Evolutionary conservation across 2,329 filamentous ascomycete genomes (phyloP).

Genomic region (Epichloe sibirici): DNA sequence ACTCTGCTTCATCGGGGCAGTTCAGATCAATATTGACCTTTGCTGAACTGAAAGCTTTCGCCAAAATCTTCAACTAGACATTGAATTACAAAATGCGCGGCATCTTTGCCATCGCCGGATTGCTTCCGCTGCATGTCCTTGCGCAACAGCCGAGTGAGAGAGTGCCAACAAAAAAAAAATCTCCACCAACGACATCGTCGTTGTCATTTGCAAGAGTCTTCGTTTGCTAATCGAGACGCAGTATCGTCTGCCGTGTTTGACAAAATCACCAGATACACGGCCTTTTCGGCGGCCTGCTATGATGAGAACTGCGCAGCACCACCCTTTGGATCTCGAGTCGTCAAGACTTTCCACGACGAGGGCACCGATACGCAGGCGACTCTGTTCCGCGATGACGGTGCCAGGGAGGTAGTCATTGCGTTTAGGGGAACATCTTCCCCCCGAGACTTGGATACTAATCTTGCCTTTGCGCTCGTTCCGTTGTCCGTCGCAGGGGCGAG

Average conservation of each 20-base stretch:
- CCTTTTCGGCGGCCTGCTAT: conserved; percentile 1
- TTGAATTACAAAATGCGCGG: neutral
- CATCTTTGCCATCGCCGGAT: neutral
- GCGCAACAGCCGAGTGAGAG: neutral
- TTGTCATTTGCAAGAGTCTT: neutral
- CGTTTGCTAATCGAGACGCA: neutral
- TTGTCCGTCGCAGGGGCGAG: neutral
- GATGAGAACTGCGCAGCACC: neutral
- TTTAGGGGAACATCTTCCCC: conserved; percentile 3
- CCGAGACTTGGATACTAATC: neutral
- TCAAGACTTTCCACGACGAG: conserved; percentile 1
- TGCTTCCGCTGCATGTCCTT: neutral
- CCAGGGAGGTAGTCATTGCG: conserved; percentile 1
- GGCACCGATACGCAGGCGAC: neutral
- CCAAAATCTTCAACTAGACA: neutral
- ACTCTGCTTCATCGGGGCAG: too few relatives aligned
- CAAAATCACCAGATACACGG: neutral
- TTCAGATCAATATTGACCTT: too few relatives aligned
- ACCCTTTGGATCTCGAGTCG: neutral
- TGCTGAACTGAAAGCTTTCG: too few relatives aligned
- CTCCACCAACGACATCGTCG: too few relatives aligned
- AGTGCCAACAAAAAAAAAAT: neutral
- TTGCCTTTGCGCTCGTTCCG: conserved; percentile 1
- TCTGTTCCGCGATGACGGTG: conserved; percentile 1
- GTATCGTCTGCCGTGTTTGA: conserved; percentile 2